phyloP scores from a whole-genome alignment of 176 grass and related monocot genomes.

The Phoenix dactylifera region DNA sequence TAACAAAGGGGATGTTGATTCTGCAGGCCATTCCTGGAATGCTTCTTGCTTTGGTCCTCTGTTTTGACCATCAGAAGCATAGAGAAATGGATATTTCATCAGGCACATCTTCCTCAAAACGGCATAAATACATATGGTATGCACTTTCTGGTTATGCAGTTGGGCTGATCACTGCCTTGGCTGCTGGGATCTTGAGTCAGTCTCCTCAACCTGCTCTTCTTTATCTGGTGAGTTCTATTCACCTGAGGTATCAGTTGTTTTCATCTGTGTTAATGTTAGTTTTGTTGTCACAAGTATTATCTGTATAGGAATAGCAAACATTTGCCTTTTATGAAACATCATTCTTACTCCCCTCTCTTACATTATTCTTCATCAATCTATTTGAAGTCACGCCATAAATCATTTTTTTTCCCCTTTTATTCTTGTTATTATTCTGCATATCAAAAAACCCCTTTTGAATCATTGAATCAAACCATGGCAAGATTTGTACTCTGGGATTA shows the following conservation, averaged over 20 bases:
- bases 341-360: too few species aligned
- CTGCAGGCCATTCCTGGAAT: conserved; percentile 89
- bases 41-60: conserved; percentile 89
- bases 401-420: too few species aligned
- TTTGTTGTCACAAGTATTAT: neutral
- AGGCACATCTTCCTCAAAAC: conserved; percentile 24
- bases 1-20: neutral
- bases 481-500: too few species aligned
- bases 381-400: too few species aligned
- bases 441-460: too few species aligned
- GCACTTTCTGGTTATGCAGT: conserved; percentile 71
- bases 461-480: too few species aligned
- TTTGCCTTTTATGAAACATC: too few species aligned
- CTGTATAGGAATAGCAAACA: neutral
- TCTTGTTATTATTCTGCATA: too few species aligned
- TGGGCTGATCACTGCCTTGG: conserved; percentile 72
- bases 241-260: too few species aligned
- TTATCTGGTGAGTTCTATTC: conserved; percentile 60
- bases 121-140: conserved; percentile 67
- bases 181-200: conserved; percentile 84
- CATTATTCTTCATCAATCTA: too few species aligned
- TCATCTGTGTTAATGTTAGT: too few species aligned
- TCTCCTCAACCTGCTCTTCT: conserved; percentile 96
- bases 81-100: conserved; percentile 42
- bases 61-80: conserved; percentile 69